Percentiles rank a stretch among this genome's conserved stretches.
These are phyloP conservation scores for Xylaria scruposa DNA, from an alignment of 495 filamentous ascomycete genomes.

Conservation along the genomic window DNA sequence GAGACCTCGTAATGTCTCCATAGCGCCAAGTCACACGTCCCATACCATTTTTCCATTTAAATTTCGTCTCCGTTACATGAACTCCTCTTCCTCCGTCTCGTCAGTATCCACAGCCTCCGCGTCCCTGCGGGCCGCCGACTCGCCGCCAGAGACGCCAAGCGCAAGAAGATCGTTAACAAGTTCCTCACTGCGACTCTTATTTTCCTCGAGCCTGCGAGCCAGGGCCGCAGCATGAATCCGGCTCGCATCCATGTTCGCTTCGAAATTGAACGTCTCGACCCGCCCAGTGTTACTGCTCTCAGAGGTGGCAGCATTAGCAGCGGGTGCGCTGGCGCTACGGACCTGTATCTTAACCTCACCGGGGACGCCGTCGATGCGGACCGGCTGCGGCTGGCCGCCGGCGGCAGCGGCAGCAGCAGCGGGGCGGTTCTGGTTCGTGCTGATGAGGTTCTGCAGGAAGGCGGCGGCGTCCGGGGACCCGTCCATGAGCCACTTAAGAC, in stretches of 20 bases:
- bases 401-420: conserved; percentile 25
- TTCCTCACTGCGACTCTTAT: conserved; percentile 47
- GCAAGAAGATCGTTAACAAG: conserved; percentile 51
- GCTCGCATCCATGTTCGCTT: conserved; percentile 25
- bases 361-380: conserved; percentile 52
- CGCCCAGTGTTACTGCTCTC: conserved; percentile 1
- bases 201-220: conserved; percentile 35
- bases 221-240: conserved; percentile 22
- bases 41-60: neutral
- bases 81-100: conserved; percentile 56
- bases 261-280: conserved; percentile 21
- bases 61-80: conserved; percentile 39
- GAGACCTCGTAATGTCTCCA: neutral
- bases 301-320: conserved; percentile 23
- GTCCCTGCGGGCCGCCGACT: conserved; percentile 40
- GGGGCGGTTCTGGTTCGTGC: conserved; percentile 31
- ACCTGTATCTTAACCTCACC: conserved; percentile 55
- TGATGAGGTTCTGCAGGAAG: conserved; percentile 69
- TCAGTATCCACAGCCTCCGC: conserved; percentile 39
- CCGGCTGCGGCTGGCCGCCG: conserved; percentile 29
- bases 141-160: conserved; percentile 46
- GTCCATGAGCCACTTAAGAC: conserved; percentile 86
- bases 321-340: conserved; percentile 39
- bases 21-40: neutral
- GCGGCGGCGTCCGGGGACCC: conserved; percentile 80